These are phyloP conservation scores for Ensete glaucum DNA, from an alignment of 176 grass and related monocot species.

Conservation along the genomic window DNA sequence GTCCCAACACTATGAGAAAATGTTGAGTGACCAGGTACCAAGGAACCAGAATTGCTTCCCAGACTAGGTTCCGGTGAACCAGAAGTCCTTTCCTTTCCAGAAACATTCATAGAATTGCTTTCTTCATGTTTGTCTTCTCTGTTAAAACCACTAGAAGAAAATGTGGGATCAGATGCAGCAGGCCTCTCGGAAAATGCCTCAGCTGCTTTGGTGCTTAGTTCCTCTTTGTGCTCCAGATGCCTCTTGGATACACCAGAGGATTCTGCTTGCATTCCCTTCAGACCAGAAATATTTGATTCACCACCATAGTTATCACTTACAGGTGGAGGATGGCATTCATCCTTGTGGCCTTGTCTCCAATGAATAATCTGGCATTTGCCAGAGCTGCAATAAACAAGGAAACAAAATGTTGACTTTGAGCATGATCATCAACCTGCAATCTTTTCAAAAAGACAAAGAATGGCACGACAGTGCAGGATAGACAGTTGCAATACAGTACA, in stretches of 20 bases:
- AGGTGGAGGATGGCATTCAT: constrained; percentile 46
- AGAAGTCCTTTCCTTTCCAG: background rate
- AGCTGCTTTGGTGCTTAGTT: constrained; percentile 12
- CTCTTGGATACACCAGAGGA: constrained; percentile 23
- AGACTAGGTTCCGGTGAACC: background rate
- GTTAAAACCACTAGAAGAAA: constrained; percentile 19
- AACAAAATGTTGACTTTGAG: background rate
- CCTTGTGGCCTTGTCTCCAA: constrained; percentile 88
- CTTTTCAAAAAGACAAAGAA: background rate
- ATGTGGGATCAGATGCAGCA: constrained; percentile 26
- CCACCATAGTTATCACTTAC: constrained; percentile 21
- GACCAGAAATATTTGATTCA: constrained; percentile 17
- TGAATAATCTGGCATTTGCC: constrained; percentile 79
- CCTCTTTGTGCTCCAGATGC: constrained; percentile 26
- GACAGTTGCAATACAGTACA: too few species aligned
- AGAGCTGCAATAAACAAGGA: constrained; percentile 36
- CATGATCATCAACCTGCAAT: background rate
- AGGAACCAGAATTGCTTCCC: background rate
- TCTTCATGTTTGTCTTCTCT: constrained; percentile 16
- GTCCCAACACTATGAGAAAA: constrained; percentile 12
- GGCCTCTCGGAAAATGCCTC: constrained; percentile 15
- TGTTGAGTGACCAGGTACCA: background rate
- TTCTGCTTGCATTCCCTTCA: constrained; percentile 27
- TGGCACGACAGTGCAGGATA: too few species aligned
- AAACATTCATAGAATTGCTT: constrained; percentile 12